These are phyloP conservation scores for Oryza brachyantha DNA, from an alignment of 176 grass and related monocot species.

Conservation along the genomic window DNA sequence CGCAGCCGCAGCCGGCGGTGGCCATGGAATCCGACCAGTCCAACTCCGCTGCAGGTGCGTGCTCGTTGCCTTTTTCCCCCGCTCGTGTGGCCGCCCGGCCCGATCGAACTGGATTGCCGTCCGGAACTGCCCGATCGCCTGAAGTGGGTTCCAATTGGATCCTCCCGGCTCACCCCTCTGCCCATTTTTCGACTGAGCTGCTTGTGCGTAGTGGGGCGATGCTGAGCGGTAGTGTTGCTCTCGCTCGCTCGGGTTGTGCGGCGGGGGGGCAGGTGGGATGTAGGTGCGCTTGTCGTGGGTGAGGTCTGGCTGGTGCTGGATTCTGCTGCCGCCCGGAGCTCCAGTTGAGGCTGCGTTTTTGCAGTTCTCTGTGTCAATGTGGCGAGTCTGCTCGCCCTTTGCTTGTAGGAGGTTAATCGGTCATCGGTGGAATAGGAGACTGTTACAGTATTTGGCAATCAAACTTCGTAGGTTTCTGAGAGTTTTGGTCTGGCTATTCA, in stretches of 20 bases:
- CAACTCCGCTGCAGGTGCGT: conserved; percentile 36
- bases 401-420: not conserved
- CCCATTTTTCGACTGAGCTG: not conserved
- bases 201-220: not conserved
- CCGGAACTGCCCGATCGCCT: conserved; percentile 22
- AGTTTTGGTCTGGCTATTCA: not conserved
- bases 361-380: not conserved
- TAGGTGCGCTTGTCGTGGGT: no score
- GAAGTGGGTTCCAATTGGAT: not conserved
- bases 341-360: not conserved
- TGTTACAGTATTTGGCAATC: not conserved
- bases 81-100: not conserved
- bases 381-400: not conserved
- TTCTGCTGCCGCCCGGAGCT: not conserved
- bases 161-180: not conserved
- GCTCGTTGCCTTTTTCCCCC: not conserved
- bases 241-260: not conserved
- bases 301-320: conserved; percentile 7
- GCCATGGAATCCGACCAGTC: conserved; percentile 31
- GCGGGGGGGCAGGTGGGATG: not conserved
- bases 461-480: not conserved
- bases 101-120: conserved; percentile 11
- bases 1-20: no score
- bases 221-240: not conserved
- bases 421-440: not conserved